phyloP scores from a whole-genome alignment of 2,329 filamentous ascomycete species.

The Colletotrichum sp. region DNA sequence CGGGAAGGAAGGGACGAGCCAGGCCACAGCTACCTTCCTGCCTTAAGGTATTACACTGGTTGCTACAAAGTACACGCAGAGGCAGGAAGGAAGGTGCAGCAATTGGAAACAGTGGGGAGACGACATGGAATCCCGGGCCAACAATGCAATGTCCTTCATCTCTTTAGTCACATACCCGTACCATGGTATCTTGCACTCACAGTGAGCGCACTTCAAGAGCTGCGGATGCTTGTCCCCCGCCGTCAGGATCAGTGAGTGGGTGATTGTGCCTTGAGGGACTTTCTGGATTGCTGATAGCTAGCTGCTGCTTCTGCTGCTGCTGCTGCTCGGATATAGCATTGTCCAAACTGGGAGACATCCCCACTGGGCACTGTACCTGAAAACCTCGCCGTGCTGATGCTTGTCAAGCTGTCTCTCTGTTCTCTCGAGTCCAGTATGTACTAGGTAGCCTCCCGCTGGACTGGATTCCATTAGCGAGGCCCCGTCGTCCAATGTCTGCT shows the following conservation, averaged over 20 bases:
- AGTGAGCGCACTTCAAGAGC: not conserved
- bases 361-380: constrained; percentile 1
- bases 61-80: not conserved
- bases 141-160: not conserved
- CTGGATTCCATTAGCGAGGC: not conserved
- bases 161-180: not conserved
- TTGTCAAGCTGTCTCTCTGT: not conserved
- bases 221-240: not conserved
- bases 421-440: not conserved
- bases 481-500: not conserved
- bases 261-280: not conserved
- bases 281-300: not conserved
- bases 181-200: not conserved
- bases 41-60: not conserved
- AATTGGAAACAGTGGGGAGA: not conserved
- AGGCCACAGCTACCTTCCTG: not conserved
- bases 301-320: not conserved
- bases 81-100: not conserved
- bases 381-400: not conserved
- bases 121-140: not conserved
- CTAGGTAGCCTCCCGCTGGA: not conserved
- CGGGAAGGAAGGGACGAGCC: constrained; percentile 15
- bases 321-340: not conserved
- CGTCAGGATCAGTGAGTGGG: not conserved
- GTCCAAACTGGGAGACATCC: not conserved